Base-by-base conservation (phyloP, 2,329 filamentous ascomycete species). In the Apiospora koreana region DNA sequence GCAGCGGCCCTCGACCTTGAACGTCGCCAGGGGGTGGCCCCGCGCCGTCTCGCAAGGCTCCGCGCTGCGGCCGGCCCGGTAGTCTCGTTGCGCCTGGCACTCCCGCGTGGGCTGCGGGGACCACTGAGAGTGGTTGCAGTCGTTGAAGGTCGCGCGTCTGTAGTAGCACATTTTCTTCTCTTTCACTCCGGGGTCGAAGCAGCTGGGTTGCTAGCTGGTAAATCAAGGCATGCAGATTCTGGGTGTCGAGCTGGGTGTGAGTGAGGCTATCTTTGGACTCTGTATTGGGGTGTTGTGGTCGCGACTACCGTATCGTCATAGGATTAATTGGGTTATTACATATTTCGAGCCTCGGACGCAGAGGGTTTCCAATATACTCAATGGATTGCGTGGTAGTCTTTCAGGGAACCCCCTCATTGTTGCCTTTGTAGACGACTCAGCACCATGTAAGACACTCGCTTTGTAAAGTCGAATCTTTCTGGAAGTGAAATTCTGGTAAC, bases 121-220 rank as follows among this genome's bases (percentile, higher is more conserved):
- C 38, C 72, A 42, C 7, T 71, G 69, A 2, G 71, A 38, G 72
- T 79, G 77, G 73, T 79, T 78, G 72, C 78, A 79, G 14, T 28
- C 5, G 69, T 71, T 77, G 42, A 77, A 68, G 1, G 71, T 71
- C 54, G 74, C 75, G n/a, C 75, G 73, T 38, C 65, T 70, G 73
- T 76, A 75, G 21, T 42, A 68, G 65, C 78, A 79, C 78, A 79
- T 79, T 1, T n/a, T n/a, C 16, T 28, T 14, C 14, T 50, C 10
- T 28, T 50, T 12, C 2, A 6, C 14, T 18, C 21, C 12, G 54
- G 18, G 28, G 41, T 43, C 31, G 16, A 35, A 18, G 18, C 28
- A 28, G 35, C 28, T 3, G 28, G 7, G 31, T 21, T 10, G 31
- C 12, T n/a, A 1, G 18, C 4, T 4, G 21, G 16, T 5, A 38